phyloP scores from a whole-genome alignment of 306 rosid genomes.

The Rubus parviflorus region DNA sequence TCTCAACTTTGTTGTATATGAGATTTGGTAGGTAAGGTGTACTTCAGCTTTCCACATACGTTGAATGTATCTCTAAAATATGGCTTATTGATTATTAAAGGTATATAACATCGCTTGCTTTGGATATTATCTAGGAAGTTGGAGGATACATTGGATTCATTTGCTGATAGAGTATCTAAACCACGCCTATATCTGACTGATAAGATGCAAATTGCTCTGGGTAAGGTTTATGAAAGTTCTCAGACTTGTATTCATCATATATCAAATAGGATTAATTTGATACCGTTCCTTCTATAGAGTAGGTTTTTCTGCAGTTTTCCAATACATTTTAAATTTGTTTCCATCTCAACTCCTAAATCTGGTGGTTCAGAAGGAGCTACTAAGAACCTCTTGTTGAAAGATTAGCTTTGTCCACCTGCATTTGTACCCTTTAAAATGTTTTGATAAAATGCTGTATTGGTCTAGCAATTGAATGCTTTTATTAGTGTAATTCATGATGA shows the following conservation, averaged over 20 bases:
- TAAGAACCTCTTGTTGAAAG: not conserved
- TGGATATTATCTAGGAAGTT: slow-evolving; percentile 62
- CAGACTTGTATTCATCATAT: not conserved
- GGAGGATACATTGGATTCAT: slow-evolving; percentile 77
- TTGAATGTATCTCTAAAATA: not conserved
- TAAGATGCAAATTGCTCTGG: slow-evolving; percentile 91
- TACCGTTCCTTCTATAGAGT: not conserved
- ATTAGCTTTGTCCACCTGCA: not conserved
- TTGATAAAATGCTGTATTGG: not conserved
- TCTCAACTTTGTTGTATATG: not conserved
- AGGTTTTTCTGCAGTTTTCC: not conserved
- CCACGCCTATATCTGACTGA: slow-evolving; percentile 80
- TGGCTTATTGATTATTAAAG: not conserved
- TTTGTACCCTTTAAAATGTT: not conserved
- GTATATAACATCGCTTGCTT: slow-evolving; percentile 2
- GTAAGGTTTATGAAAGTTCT: slow-evolving; percentile 46
- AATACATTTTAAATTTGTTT: not conserved
- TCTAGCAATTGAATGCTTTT: not conserved
- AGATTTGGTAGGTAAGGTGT: not conserved
- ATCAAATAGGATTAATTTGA: not conserved
- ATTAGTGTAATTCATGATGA: not conserved
- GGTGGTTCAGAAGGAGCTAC: not conserved
- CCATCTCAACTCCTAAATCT: not conserved
- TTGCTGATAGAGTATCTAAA: slow-evolving; percentile 88
- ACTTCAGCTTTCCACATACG: not conserved